Conservation (phyloP, 176 grass and related monocot species). For the Triticum dicoccoides region DNA sequence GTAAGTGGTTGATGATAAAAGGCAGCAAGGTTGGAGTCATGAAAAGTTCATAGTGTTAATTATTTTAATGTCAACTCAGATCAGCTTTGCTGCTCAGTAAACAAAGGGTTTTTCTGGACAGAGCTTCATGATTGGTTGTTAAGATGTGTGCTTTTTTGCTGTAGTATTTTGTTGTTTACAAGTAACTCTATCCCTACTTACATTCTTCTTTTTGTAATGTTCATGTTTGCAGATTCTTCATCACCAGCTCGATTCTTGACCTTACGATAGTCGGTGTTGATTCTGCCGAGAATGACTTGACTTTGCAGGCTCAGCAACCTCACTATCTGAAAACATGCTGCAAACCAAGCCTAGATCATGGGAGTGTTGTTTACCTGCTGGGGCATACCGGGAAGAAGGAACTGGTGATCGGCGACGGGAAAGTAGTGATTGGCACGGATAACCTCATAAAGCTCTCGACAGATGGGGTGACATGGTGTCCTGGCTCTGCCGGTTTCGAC, state of each 20-base stretch:
- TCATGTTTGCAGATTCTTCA: constrained; percentile 68
- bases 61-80: background rate
- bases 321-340: constrained; percentile 75
- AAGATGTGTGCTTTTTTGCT: background rate
- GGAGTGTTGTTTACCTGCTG: constrained; percentile 69
- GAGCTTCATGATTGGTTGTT: background rate
- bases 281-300: constrained; percentile 52
- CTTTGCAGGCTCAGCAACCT: constrained; percentile 46
- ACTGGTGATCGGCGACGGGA: constrained; percentile 67
- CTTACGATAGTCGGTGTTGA: constrained; percentile 92
- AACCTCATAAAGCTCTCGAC: constrained; percentile 76
- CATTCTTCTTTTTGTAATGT: background rate
- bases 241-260: constrained; percentile 88
- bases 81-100: constrained; percentile 16
- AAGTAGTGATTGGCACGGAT: constrained; percentile 80
- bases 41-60: constrained; percentile 10
- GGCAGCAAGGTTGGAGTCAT: background rate
- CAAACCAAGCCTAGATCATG: constrained; percentile 73
- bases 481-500: constrained; percentile 89
- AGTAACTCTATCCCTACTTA: background rate
- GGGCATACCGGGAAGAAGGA: constrained; percentile 70
- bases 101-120: background rate
- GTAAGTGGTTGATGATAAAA: constrained; percentile 33
- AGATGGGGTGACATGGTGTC: constrained; percentile 62
- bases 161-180: background rate